These are phyloP conservation scores for Nicotiana paniculata DNA, from an alignment of 257 asterid species.

Conservation along the genomic window DNA sequence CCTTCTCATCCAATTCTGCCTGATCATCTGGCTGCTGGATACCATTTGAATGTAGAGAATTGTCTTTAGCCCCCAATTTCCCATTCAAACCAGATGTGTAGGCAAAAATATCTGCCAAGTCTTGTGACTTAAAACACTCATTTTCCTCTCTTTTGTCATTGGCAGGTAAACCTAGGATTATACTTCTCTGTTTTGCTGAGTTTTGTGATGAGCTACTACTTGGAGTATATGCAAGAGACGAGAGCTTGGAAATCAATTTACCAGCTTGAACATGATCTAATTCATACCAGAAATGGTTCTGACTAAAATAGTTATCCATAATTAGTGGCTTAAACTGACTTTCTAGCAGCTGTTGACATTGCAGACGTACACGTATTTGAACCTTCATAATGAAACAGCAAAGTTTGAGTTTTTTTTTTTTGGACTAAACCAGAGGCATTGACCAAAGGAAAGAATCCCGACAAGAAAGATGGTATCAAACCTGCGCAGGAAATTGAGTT, in stretches of 20 bases:
- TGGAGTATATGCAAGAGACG: constrained; percentile 38
- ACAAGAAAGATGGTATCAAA: constrained; percentile 19
- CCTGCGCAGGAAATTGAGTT: constrained; percentile 85
- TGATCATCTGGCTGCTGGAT: constrained; percentile 21
- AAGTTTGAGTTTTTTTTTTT: neutral
- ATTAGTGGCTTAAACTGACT: constrained; percentile 61
- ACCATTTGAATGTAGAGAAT: constrained; percentile 22
- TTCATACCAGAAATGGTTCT: constrained; percentile 68
- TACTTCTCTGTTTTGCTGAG: constrained; percentile 17
- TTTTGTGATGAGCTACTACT: constrained; percentile 23
- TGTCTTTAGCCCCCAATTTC: constrained; percentile 24
- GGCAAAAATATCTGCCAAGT: constrained; percentile 19
- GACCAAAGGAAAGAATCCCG: neutral
- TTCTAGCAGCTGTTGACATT: constrained; percentile 52
- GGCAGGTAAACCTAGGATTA: constrained; percentile 12
- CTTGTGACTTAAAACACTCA: constrained; percentile 26
- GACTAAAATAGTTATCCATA: constrained; percentile 56
- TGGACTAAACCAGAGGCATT: neutral
- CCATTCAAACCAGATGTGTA: constrained; percentile 24
- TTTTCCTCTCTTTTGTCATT: constrained; percentile 26
- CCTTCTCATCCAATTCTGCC: constrained; percentile 32
- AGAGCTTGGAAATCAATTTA: constrained; percentile 50
- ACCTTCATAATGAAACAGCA: constrained; percentile 44
- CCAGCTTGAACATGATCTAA: constrained; percentile 74
- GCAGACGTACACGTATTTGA: constrained; percentile 52